Evolutionary conservation across 2,329 filamentous ascomycete species (phyloP).

Genomic region (Colletotrichum cuscutae): DNA sequence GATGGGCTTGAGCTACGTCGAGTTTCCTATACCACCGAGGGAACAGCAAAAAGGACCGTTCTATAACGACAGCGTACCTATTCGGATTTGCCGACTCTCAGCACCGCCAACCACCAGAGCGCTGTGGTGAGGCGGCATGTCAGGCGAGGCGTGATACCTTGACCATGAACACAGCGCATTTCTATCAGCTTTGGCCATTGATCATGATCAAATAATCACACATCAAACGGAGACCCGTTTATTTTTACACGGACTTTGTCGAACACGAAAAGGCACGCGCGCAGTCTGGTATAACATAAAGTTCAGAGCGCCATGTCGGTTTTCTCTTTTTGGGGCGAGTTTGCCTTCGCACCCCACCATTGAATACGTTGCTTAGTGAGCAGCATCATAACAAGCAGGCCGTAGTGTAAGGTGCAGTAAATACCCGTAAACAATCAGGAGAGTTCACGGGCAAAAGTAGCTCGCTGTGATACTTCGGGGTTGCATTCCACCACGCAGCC

Average conservation of each 20-base stretch:
- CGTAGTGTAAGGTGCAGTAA: not conserved
- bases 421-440: not conserved
- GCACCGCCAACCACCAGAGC: constrained; percentile 16
- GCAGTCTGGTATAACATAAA: not conserved
- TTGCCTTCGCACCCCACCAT: not conserved
- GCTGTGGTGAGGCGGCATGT: constrained; percentile 13
- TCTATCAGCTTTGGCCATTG: not conserved
- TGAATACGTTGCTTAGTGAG: not conserved
- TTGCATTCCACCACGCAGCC: not conserved
- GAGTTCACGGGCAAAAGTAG: not conserved
- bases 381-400: not conserved
- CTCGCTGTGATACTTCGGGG: not conserved
- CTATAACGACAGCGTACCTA: constrained; percentile 68
- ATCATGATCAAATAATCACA: not conserved
- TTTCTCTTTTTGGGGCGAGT: not conserved
- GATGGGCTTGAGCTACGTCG: constrained; percentile 54
- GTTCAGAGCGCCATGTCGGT: not conserved
- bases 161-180: not conserved
- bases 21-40: constrained; percentile 51
- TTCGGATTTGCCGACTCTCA: constrained; percentile 60
- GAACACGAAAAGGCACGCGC: not conserved
- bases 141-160: not conserved
- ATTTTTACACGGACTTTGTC: not conserved
- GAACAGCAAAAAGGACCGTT: constrained; percentile 69
- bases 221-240: not conserved